Percentiles rank a stretch among this genome's conserved stretches.
Evolutionary conservation across 2,329 filamentous ascomycete species (phyloP).

Genomic region (Elsinoe australis): DNA sequence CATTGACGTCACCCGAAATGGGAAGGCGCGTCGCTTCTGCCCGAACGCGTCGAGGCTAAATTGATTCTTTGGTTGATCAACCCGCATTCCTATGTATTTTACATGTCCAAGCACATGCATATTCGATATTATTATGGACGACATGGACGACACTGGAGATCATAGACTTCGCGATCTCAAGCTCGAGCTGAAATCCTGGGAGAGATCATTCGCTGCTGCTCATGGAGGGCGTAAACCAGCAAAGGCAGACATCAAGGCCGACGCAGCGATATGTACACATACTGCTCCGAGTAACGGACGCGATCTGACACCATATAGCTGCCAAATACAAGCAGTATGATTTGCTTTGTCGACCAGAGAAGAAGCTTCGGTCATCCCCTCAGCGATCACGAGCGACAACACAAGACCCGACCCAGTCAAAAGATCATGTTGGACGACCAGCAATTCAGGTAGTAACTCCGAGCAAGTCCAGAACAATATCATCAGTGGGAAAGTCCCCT

Average conservation of each 20-base stretch:
- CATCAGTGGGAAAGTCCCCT: constrained; percentile 16
- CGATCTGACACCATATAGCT: constrained; percentile 38
- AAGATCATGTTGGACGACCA: background rate
- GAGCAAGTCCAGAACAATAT: constrained; percentile 1
- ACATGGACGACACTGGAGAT: background rate
- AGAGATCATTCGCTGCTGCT: constrained; percentile 55
- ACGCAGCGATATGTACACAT: constrained; percentile 59
- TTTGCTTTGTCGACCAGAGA: constrained; percentile 42
- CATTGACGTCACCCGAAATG: constrained; percentile 10
- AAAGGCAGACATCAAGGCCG: constrained; percentile 67
- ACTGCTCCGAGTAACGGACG: constrained; percentile 5
- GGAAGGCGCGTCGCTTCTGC: background rate
- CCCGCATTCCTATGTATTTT: background rate
- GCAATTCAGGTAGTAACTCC: constrained; percentile 7
- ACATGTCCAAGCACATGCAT: background rate
- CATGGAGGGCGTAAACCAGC: constrained; percentile 62
- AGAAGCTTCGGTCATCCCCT: background rate
- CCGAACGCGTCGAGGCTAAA: constrained; percentile 13
- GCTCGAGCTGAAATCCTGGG: constrained; percentile 66
- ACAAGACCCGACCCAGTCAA: background rate
- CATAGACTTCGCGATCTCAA: constrained; percentile 39
- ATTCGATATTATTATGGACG: background rate
- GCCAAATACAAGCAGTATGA: constrained; percentile 72
- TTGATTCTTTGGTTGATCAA: constrained; percentile 1
- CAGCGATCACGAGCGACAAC: no score